Base-by-base conservation (phyloP, 768 basidiomycete genomes). In the Rhodotorula sphaerocarpa region DNA sequence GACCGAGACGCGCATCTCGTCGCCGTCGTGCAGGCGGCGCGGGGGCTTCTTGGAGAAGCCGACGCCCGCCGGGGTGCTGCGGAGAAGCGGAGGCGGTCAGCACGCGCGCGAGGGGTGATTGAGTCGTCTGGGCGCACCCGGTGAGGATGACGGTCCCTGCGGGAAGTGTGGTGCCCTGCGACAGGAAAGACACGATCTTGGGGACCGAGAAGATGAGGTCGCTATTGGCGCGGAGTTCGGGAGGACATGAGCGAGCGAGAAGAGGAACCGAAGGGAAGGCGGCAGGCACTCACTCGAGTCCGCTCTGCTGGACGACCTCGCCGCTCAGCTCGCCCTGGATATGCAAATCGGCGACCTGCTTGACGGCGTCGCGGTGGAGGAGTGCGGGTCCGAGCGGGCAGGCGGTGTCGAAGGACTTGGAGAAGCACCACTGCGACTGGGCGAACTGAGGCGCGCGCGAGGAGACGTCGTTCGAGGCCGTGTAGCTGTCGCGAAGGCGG, bases 131-230 rank as follows among this genome's bases (percentile, higher is more conserved):
- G 14, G 41, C 67, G 61, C 44, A 70, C 65, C 77, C 77, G 6
- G 76, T 77, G 39, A 77, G 59, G 63, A 78, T 77, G 33, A 78
- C 33, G 14, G 74, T 75, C 2, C 77, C 77, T 28, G 73, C 63
- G 15, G 63, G 65, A 12, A 77, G 66, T 0, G 76, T 77, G 3
- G 77, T 75, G 3, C 77, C 76, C 56, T 76, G 74, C 0, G 75
- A 75, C 30, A 76, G 64, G 70, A 73, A 74, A 4, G 76, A 71
- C 41, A 76, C 65, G 57, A 75, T 72, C 59, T 74, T 70, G 34
- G 74, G 69, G 3, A 75, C 61, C n/a, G 72, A 65, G 61, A 77
- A 77, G 72, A 77, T 77, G 14, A 77, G 60, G 58, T 76, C 75
- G 59, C 75, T 76, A 39, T 3, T 5, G 34, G 25, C 2, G 25